phyloP scores from a whole-genome alignment of 306 rosid genomes.

The Castanopsis chinensis region DNA sequence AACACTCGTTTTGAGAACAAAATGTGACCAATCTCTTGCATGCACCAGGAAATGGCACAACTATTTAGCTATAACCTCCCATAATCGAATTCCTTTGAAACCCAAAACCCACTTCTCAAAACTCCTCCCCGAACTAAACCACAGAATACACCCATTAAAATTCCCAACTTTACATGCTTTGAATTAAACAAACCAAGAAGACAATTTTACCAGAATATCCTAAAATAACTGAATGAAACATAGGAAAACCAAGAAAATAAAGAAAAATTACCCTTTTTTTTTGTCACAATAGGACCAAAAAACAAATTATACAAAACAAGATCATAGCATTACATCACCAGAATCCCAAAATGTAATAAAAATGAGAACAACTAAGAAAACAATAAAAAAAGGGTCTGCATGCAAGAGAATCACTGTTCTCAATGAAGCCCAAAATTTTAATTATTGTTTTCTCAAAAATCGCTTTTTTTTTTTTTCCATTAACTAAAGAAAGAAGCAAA shows the following conservation, averaged over 20 bases:
- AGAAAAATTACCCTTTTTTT: neutral
- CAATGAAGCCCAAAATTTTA: neutral
- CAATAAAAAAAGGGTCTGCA: constrained; percentile 36
- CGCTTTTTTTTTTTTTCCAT: neutral
- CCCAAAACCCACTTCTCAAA: constrained; percentile 35
- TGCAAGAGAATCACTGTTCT: constrained; percentile 43
- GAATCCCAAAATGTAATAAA: neutral
- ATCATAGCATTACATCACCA: neutral
- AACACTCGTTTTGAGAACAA: neutral
- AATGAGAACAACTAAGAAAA: neutral
- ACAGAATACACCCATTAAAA: neutral
- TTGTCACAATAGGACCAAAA: neutral
- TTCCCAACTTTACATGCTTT: neutral
- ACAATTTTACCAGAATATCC: neutral
- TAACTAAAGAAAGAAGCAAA: neutral
- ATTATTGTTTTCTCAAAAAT: neutral
- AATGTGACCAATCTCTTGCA: constrained; percentile 33
- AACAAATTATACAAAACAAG: neutral
- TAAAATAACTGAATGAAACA: neutral
- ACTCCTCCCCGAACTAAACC: constrained; percentile 4
- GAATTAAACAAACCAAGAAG: neutral
- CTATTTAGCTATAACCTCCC: neutral
- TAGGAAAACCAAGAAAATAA: too few relatives aligned
- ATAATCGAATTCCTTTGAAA: constrained; percentile 24
- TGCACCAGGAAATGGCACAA: constrained; percentile 32